Percentiles rank a stretch among this genome's conserved stretches.
These are phyloP conservation scores for Lathyrus tuberosus DNA, from an alignment of 306 rosid species.

Conservation along the genomic window DNA sequence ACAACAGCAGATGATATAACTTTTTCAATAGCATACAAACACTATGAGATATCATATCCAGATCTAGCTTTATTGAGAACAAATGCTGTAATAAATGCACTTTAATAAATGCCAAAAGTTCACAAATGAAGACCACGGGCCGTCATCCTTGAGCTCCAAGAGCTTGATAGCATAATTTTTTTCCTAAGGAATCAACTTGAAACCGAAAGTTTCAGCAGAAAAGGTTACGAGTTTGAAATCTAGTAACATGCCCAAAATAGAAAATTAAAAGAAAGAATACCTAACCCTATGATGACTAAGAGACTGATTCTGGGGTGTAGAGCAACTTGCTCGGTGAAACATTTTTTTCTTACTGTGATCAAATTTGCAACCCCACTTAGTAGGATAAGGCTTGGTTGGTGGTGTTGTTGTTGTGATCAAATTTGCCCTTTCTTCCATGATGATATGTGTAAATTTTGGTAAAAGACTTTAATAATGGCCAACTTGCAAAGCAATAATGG, in stretches of 20 bases:
- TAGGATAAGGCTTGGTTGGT: no score
- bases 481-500: background rate
- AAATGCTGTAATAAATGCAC: no score
- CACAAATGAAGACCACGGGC: conserved; percentile 11
- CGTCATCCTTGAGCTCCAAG: conserved; percentile 1
- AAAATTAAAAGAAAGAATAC: conserved; percentile 6
- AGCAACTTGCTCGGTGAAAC: conserved; percentile 10
- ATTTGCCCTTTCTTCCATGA: background rate
- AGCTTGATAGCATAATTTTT: background rate
- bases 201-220: background rate
- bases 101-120: no score
- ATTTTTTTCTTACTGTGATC: conserved; percentile 1
- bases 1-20: conserved; percentile 18
- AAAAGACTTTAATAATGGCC: background rate
- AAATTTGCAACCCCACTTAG: background rate
- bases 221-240: no score
- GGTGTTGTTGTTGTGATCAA: background rate
- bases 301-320: background rate
- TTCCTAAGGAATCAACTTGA: background rate
- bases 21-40: conserved; percentile 23
- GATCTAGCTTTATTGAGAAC: no score
- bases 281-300: conserved; percentile 16
- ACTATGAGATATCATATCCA: conserved; percentile 20
- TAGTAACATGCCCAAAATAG: background rate
- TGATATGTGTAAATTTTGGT: background rate